These are phyloP conservation scores for Plasmodium relictum DNA, from an alignment of 169 alveolate species.

Conservation along the genomic window DNA sequence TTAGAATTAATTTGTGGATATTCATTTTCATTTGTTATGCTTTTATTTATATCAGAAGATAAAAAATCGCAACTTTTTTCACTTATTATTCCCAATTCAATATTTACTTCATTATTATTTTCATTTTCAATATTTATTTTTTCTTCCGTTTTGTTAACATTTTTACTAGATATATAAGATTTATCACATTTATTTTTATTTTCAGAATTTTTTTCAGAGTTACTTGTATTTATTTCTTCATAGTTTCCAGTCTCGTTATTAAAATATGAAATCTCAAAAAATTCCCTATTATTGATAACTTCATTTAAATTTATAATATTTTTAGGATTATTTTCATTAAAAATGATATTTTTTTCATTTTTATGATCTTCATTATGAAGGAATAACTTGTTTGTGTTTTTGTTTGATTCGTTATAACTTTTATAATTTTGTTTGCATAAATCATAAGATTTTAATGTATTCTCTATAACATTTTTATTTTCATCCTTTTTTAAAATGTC, in stretches of 20 bases:
- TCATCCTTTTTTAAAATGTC: constrained; percentile 27
- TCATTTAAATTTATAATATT: constrained; percentile 1
- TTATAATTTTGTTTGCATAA: neutral
- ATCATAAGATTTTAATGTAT: neutral
- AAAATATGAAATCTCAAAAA: constrained; percentile 13
- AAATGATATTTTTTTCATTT: neutral
- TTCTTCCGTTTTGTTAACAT: neutral
- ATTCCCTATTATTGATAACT: neutral
- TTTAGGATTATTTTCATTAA: neutral
- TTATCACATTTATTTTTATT: neutral
- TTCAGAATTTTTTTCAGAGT: neutral
- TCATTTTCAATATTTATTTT: neutral
- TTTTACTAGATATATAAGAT: neutral
- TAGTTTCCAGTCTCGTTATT: neutral
- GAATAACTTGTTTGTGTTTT: neutral
- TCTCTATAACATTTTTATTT: neutral
- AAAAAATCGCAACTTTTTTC: too few species aligned
- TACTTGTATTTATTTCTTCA: neutral
- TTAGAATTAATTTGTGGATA: too few species aligned
- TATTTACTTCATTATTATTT: neutral
- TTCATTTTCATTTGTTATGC: too few species aligned
- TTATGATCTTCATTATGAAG: neutral
- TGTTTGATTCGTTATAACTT: neutral
- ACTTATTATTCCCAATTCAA: too few species aligned
- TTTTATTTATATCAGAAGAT: too few species aligned